phyloP scores from a whole-genome alignment of 169 alveolate genomes.

The Plasmodium coatneyi region DNA sequence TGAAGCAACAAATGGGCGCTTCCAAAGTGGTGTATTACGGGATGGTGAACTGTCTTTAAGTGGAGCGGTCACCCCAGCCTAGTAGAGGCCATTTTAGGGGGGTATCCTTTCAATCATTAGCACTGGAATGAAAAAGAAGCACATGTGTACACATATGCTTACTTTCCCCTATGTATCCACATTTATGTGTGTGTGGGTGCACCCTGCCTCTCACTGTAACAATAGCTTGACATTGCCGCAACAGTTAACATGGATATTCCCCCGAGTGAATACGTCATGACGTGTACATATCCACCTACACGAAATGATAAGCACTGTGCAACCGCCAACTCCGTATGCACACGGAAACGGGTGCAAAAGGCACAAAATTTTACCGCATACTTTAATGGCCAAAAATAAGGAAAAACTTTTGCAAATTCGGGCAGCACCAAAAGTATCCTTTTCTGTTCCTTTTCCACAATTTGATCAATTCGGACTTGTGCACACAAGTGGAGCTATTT shows the following conservation, averaged over 20 bases:
- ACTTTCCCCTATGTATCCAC: neutral
- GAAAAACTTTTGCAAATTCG: neutral
- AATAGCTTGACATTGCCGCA: neutral
- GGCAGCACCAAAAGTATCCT: neutral
- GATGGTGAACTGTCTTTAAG: neutral
- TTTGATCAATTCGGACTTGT: neutral
- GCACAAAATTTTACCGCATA: neutral
- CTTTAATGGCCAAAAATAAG: neutral
- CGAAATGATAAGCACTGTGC: neutral
- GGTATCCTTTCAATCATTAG: neutral
- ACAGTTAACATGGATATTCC: neutral
- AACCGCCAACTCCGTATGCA: neutral
- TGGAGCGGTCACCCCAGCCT: neutral
- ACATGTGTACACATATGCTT: neutral
- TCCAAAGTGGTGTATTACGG: neutral
- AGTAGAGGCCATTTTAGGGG: neutral
- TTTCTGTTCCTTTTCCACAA: neutral
- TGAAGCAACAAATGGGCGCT: neutral
- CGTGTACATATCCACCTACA: neutral
- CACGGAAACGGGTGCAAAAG: neutral
- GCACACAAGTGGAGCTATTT: slow-evolving; percentile 14
- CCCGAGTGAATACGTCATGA: neutral
- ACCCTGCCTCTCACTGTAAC: neutral
- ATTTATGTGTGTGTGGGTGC: neutral
- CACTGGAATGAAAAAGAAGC: neutral